Evolutionary conservation across 2,329 filamentous ascomycete genomes (phyloP), one percentile per base, ranked within the genome.

Genomic region (Ophiostoma triangulosporum): DNA sequence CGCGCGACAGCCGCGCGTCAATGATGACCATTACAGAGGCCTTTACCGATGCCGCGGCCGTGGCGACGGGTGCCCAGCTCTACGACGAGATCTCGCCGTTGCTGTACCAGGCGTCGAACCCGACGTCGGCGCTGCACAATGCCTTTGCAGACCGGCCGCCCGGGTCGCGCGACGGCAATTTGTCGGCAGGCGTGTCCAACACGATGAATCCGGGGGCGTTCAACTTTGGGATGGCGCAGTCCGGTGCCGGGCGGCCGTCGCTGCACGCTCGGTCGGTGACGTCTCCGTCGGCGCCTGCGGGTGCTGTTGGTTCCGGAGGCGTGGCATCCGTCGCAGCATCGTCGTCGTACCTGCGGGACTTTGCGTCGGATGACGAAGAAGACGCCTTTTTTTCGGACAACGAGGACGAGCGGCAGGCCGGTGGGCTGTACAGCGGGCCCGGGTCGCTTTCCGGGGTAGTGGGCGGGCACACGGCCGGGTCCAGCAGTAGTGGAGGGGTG

Each of bases 81-180:
- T 96, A 97, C 66, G 90, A 96, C 62, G 88, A 95, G 65, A 94
- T 93, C 6, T 74, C 93, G 11, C 91, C 91, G 0, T 94, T 96
- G 51, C 70, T 96, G 6, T 86, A 93, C 61, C 87, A 93, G 63
- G 93, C 88, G 63, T 87, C 77, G 11, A 91, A 82, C 58, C 83
- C 84, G 35, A 86, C 80, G 50, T 78, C 81, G 1, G 86, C 84
- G 0, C 93, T 97, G 66, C 88, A 95, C 61, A 94, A 90, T 62
- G 88, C 88, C 4, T 91, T 96, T 61, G 79, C 83, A 1, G 91
- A 96, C 62, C 75, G 84, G 24, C 76, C 81, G 1, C 76, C 80
- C 4, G 69, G 78, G 65, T 76, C 76, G 12, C 80, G 81, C 20
- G 81, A 80, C 14, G 73, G 74, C 22, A 80, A 75, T 59, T 27